Conservation (phyloP, 331 rosid genomes). For the Telfairia occidentalis region DNA sequence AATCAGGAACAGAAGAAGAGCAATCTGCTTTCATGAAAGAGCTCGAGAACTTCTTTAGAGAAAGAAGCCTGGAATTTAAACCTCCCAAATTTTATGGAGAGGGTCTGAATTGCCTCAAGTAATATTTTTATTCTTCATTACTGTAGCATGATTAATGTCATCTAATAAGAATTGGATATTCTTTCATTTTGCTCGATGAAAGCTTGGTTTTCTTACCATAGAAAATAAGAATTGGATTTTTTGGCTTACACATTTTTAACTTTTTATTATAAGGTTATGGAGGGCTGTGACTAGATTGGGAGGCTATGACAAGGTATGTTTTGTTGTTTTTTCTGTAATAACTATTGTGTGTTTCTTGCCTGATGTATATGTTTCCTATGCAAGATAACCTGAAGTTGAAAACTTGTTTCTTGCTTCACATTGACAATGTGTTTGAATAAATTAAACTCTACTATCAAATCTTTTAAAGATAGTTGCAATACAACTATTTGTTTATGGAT, state of each 20-base stretch:
- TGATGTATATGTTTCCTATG: neutral
- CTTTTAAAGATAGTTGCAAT: neutral
- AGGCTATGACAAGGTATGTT: constrained; percentile 94
- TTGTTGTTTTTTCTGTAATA: neutral
- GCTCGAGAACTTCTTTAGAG: constrained; percentile 78
- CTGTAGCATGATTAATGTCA: neutral
- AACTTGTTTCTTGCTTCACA: neutral
- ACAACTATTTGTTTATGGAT: neutral
- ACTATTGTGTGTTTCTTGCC: neutral
- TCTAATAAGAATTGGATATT: constrained; percentile 12
- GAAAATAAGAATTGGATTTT: constrained; percentile 15
- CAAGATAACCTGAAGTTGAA: neutral
- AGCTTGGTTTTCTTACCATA: too few species aligned
- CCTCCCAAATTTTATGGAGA: constrained; percentile 97
- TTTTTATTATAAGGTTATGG: constrained; percentile 64
- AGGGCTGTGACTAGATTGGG: constrained; percentile 90
- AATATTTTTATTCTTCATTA: constrained; percentile 22
- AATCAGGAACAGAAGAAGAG: constrained; percentile 84
- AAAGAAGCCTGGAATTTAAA: constrained; percentile 86
- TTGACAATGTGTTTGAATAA: neutral
- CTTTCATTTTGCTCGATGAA: too few species aligned
- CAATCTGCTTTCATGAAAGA: constrained; percentile 79
- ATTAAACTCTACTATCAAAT: neutral
- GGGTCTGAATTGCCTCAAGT: constrained; percentile 93
- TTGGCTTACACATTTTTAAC: constrained; percentile 18